Evolutionary conservation across 148 eudicot genomes (phyloP).

Genomic region (Vaccinium darrowii): DNA sequence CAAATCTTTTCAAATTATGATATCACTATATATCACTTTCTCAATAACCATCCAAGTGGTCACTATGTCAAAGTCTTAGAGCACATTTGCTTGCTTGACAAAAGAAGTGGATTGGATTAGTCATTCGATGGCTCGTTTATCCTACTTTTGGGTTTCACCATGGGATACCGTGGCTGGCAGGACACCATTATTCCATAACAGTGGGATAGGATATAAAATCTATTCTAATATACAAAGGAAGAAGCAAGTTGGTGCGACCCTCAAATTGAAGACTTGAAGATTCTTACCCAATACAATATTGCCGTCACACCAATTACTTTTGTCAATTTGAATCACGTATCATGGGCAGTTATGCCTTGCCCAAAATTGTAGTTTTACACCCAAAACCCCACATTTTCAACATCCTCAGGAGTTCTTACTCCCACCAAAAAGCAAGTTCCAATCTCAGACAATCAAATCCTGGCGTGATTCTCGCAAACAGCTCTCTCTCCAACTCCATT

Average conservation of each 20-base stretch:
- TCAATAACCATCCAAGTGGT: background rate
- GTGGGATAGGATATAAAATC: background rate
- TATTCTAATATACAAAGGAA: background rate
- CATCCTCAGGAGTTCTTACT: background rate
- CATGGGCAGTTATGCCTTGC: background rate
- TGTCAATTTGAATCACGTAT: background rate
- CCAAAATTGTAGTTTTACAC: background rate
- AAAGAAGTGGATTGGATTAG: background rate
- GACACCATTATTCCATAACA: background rate
- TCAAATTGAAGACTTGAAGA: background rate
- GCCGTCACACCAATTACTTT: background rate
- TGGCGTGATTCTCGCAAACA: background rate
- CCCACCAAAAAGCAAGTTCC: background rate
- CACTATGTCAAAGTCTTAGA: background rate
- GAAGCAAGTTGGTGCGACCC: background rate
- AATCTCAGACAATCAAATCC: background rate
- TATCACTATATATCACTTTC: background rate
- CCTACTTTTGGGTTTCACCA: background rate
- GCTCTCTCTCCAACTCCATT: background rate
- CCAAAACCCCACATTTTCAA: background rate
- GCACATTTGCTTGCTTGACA: background rate
- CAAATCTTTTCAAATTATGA: background rate
- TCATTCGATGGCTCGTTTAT: background rate
- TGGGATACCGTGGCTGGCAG: background rate
- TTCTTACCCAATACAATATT: background rate